Conservation (phyloP, 306 rosid genomes). For the Notholithocarpus densiflorus region DNA sequence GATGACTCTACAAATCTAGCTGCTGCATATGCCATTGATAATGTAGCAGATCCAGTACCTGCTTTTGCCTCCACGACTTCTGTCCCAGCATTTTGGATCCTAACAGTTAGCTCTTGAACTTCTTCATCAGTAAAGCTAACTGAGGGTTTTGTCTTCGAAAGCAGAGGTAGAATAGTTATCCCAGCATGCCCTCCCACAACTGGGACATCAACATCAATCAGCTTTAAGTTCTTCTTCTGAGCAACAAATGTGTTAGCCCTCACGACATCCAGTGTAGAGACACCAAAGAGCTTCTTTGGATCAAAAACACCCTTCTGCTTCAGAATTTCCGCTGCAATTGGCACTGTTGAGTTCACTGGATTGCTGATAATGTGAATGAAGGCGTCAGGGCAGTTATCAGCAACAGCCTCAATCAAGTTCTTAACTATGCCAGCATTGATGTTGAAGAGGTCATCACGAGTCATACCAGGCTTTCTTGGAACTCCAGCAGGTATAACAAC, state of each 20-base stretch:
- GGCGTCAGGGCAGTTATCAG: slow-evolving; percentile 91
- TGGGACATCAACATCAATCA: slow-evolving; percentile 97
- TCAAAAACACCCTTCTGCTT: slow-evolving; percentile 90
- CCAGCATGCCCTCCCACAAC: slow-evolving; percentile 98
- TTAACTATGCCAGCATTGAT: slow-evolving; percentile 92
- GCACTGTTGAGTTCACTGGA: slow-evolving; percentile 93
- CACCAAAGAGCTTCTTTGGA: slow-evolving; percentile 94
- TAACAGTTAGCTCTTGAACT: slow-evolving; percentile 64
- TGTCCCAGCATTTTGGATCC: slow-evolving; percentile 96
- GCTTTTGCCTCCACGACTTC: slow-evolving; percentile 99
- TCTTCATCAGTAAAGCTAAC: slow-evolving; percentile 72
- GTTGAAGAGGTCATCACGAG: slow-evolving; percentile 97
- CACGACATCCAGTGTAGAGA: slow-evolving; percentile 91
- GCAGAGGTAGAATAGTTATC: slow-evolving; percentile 81
- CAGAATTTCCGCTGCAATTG: slow-evolving; percentile 87
- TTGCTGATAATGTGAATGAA: slow-evolving; percentile 87
- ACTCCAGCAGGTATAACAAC: slow-evolving; percentile 99
- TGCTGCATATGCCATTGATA: slow-evolving; percentile 99
- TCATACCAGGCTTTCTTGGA: slow-evolving; percentile 98
- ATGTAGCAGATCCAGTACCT: slow-evolving; percentile 94
- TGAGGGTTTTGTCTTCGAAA: slow-evolving; percentile 82
- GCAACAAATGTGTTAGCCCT: slow-evolving; percentile 99
- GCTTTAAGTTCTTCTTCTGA: slow-evolving; percentile 77
- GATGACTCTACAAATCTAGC: slow-evolving; percentile 97
- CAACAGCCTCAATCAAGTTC: slow-evolving; percentile 80